These are phyloP conservation scores for Eugenia klotzschiana DNA, from an alignment of 441 rosid genomes.

Conservation along the genomic window DNA sequence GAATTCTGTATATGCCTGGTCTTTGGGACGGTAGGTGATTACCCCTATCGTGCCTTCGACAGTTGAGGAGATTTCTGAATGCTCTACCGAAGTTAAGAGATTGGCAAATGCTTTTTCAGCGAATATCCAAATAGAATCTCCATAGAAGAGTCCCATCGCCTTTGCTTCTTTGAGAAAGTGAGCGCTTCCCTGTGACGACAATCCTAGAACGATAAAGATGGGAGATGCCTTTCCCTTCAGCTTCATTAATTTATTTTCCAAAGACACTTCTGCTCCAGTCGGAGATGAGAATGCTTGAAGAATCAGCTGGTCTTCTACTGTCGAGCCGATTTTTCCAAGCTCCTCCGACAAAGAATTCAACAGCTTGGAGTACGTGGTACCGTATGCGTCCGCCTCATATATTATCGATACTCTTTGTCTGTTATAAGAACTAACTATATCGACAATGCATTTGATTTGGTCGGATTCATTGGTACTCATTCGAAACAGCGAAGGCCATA, in stretches of 20 bases:
- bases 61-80: constrained; percentile 19
- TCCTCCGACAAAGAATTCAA: constrained; percentile 14
- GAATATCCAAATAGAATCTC: constrained; percentile 32
- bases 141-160: constrained; percentile 16
- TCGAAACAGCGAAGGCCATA: constrained; percentile 28
- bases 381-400: constrained; percentile 19
- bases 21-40: constrained; percentile 8
- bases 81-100: constrained; percentile 16
- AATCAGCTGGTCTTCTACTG: constrained; percentile 22
- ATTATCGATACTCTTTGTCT: constrained; percentile 24
- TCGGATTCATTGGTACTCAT: constrained; percentile 16
- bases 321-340: constrained; percentile 12
- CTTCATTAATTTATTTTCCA: constrained; percentile 15
- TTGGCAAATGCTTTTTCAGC: constrained; percentile 12
- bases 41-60: constrained; percentile 37
- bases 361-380: constrained; percentile 15
- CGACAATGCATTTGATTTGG: constrained; percentile 25
- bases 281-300: constrained; percentile 26
- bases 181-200: constrained; percentile 13
- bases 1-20: constrained; percentile 10
- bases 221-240: constrained; percentile 12
- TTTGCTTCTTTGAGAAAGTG: constrained; percentile 25
- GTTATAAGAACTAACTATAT: constrained; percentile 12
- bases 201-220: constrained; percentile 26
- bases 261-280: constrained; percentile 2